A percentile compares a stretch with the other conserved stretches of the same genome.
These are phyloP conservation scores for Bryoglossum gracile DNA, from an alignment of 495 filamentous ascomycete species.

Conservation along the genomic window DNA sequence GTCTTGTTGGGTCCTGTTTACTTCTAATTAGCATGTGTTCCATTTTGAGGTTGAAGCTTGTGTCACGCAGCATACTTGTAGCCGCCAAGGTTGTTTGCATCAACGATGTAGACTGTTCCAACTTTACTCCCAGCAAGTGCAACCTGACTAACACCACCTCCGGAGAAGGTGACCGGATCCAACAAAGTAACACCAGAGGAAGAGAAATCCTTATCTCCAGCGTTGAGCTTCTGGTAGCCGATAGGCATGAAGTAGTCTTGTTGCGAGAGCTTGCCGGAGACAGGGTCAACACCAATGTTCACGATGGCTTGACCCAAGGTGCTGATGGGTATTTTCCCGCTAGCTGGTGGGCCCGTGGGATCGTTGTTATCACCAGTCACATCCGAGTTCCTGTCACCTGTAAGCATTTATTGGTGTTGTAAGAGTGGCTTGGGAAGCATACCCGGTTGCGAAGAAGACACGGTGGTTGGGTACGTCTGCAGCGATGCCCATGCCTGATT, in stretches of 20 bases:
- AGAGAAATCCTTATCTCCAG: constrained; percentile 31
- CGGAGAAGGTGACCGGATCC: constrained; percentile 30
- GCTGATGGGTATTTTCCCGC: neutral
- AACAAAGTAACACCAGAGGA: constrained; percentile 32
- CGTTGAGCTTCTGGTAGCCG: constrained; percentile 32
- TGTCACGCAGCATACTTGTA: too few relatives aligned
- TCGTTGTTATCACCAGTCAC: neutral
- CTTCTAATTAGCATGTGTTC: too few relatives aligned
- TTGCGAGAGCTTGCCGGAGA: constrained; percentile 1
- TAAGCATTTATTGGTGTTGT: neutral
- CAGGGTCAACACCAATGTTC: constrained; percentile 1
- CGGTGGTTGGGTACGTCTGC: constrained; percentile 28
- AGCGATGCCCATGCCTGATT: constrained; percentile 33
- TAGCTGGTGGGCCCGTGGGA: neutral
- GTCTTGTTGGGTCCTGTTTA: constrained; percentile 30
- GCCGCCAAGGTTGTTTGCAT: constrained; percentile 30
- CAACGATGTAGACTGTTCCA: constrained; percentile 37
- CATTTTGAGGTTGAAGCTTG: too few relatives aligned
- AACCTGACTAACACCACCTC: constrained; percentile 31
- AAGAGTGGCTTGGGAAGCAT: neutral
- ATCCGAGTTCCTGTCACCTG: neutral
- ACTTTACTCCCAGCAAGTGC: constrained; percentile 37
- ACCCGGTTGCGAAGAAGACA: constrained; percentile 35
- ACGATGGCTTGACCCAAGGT: neutral
- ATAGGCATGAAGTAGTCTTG: constrained; percentile 34